phyloP scores from a whole-genome alignment of 129 eudicot genomes.

The sunflower (Helianthus annuus) region DNA sequence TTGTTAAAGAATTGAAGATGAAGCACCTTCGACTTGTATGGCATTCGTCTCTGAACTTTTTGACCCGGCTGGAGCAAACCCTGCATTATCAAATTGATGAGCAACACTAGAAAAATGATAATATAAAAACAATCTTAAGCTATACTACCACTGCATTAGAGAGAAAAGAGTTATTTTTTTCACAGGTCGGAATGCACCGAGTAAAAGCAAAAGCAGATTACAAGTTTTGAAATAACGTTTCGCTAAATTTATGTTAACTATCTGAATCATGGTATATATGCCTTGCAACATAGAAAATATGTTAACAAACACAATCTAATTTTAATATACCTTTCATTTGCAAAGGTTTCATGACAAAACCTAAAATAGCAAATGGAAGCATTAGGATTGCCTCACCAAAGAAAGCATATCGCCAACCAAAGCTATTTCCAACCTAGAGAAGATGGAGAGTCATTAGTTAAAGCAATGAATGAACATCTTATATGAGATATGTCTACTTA shows the following conservation, averaged over 20 bases:
- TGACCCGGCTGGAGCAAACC: slow-evolving; percentile 62
- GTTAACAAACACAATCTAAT: background rate
- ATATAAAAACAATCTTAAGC: background rate
- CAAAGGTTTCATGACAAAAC: slow-evolving; percentile 88
- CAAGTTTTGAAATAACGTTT: background rate
- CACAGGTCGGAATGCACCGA: background rate
- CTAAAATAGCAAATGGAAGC: slow-evolving; percentile 84
- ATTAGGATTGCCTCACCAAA: slow-evolving; percentile 74
- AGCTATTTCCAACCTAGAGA: slow-evolving; percentile 57
- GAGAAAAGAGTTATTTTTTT: background rate
- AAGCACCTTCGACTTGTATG: slow-evolving; percentile 61
- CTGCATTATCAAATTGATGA: slow-evolving; percentile 38
- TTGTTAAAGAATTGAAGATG: slow-evolving; percentile 1
- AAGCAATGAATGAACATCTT: background rate
- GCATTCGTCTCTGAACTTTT: slow-evolving; percentile 44
- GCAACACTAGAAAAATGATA: slow-evolving; percentile 12
- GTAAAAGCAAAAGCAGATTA: slow-evolving; percentile 16
- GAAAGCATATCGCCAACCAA: slow-evolving; percentile 83
- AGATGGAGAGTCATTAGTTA: background rate
- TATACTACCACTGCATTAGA: background rate
- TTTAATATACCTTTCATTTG: slow-evolving; percentile 69
- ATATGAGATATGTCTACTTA: slow-evolving; percentile 3
- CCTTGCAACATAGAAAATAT: too few species aligned
- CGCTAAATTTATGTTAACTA: background rate
- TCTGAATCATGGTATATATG: too few species aligned